Base-by-base conservation (phyloP, 2,329 filamentous ascomycete species). In the Ophiosphaerella narmari region DNA sequence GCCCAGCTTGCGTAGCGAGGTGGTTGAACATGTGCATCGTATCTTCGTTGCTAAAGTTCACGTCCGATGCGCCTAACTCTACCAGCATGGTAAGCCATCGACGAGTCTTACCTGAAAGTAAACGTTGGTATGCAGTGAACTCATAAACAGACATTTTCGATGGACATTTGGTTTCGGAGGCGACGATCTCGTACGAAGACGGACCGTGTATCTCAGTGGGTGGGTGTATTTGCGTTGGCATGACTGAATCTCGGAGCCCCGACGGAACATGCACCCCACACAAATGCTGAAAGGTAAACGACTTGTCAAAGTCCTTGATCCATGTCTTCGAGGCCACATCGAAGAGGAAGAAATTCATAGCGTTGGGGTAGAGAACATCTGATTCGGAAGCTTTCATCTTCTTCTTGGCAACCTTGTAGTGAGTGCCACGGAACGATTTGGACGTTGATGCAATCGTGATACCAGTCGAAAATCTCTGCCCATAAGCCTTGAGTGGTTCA, bases 1-100 rank as follows among this genome's bases (percentile, higher is more conserved):
- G 84, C 0, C 87, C 87, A 1, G 75, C 77, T 54, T 89, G 81
- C 0, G 80, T 53, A 0, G 78, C 72, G 1, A 89, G 69, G 8
- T 82, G 80, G 1, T 72, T 70, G 1, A 89, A 62, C 0, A 87
- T 56, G 0, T 72, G 50, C 26, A 75, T 75, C 0, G 81, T 82
- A 0, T 78, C 74, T 29, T 82, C 76, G 0, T 77, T 78, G 26
- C 81, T 83, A 52, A 89, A 83, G 53, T 88, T 87, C 3, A 90
- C 43, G 50, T 40, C 82, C 68, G 80, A 77, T 0, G 79, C 77
- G 0, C 75, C 81, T 2, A 85, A 60, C 52, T 85, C 81, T 0
- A 75, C 52, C 0, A 83, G 58, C 0, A 85, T 71, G 2, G 75
- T 71, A 1, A 73, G 63, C 80, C 82, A 83, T 5, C 81, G 73